Evolutionary conservation across 2,329 filamentous ascomycete genomes (phyloP).

Genomic region (Cercospora sesami): DNA sequence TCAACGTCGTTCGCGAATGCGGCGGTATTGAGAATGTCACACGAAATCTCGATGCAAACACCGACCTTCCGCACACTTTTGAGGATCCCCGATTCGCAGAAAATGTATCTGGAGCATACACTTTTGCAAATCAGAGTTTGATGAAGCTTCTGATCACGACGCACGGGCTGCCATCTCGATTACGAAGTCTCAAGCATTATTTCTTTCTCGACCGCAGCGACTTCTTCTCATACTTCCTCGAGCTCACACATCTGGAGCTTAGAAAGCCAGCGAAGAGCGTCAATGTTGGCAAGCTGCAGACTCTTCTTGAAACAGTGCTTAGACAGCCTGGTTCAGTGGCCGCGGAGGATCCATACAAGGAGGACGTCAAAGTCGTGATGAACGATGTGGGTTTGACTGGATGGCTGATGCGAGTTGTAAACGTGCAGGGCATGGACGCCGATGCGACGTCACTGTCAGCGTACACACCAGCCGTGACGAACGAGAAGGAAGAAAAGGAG

Average conservation of each 20-base stretch:
- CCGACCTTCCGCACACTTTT: constrained; percentile 88
- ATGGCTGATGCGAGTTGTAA: constrained; percentile 93
- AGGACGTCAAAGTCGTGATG: constrained; percentile 97
- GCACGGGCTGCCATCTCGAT: constrained; percentile 80
- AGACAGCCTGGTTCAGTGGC: constrained; percentile 95
- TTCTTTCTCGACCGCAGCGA: constrained; percentile 98
- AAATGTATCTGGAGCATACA: constrained; percentile 93
- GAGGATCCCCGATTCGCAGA: constrained; percentile 90
- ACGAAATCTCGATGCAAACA: constrained; percentile 72
- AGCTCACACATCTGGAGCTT: constrained; percentile 84
- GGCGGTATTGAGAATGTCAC: constrained; percentile 73
- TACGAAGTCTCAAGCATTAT: constrained; percentile 94
- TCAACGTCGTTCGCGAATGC: constrained; percentile 96
- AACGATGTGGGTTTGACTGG: constrained; percentile 91
- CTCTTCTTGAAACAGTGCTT: constrained; percentile 88
- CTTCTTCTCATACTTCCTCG: constrained; percentile 97
- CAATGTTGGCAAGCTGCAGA: constrained; percentile 91
- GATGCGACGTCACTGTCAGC: constrained; percentile 55
- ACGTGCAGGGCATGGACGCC: constrained; percentile 87
- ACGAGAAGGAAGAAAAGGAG: constrained; percentile 73
- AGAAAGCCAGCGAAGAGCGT: constrained; percentile 79
- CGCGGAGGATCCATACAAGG: constrained; percentile 93
- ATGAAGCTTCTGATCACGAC: constrained; percentile 89
- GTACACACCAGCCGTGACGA: constrained; percentile 65
- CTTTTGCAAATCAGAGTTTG: constrained; percentile 90